Base-by-base conservation (phyloP, 1,284 basidiomycete genomes). In the Papiliotrema terrestris region DNA sequence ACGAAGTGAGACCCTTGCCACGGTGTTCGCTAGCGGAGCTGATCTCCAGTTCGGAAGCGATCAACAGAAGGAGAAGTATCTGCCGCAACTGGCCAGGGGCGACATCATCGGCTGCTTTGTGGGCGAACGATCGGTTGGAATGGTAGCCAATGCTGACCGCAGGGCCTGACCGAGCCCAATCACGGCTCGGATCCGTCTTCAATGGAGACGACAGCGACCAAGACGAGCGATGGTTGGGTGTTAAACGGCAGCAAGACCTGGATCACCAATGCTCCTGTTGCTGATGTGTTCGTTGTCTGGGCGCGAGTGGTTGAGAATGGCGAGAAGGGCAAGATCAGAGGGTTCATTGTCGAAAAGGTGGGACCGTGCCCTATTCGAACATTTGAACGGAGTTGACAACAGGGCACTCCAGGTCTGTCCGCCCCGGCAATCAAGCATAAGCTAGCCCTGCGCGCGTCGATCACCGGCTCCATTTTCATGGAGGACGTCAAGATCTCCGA, bases 211-310 rank as follows among this genome's bases (percentile, higher is more conserved):
- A 87, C 83, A 29, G 95, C 92, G 15, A 85, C 86, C 62, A 91
- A 96, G 74, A 87, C 77, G 2, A 69, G 87, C 53, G 91, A 91
- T 20, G 91, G 91, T 2, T 96, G 87, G 75, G 78, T 89, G 20
- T 73, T 98, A 52, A 90, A 87, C 67, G 94, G 94, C 37, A 87
- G 87, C 76, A 98, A 98, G 81, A 97, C 92, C 0, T 98, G 94
- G 93, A 97, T 98, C 70, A 86, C 91, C 36, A 96, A 95, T 69
- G 84, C 90, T 0, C 90, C 91, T 14, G 84, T 88, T 49, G 89
- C 90, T 84, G 90, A 77, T 75, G 85, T 83, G 22, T 93, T 96
- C 68, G 80, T 98, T 42, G 80, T 98, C 44, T 98, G 95, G 95
- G 94, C 94, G 1, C 54, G 69, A 43, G 62, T 57, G 11, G 63